phyloP scores from a whole-genome alignment of 2,329 filamentous ascomycete genomes.

The Rhynchosporium secalis region DNA sequence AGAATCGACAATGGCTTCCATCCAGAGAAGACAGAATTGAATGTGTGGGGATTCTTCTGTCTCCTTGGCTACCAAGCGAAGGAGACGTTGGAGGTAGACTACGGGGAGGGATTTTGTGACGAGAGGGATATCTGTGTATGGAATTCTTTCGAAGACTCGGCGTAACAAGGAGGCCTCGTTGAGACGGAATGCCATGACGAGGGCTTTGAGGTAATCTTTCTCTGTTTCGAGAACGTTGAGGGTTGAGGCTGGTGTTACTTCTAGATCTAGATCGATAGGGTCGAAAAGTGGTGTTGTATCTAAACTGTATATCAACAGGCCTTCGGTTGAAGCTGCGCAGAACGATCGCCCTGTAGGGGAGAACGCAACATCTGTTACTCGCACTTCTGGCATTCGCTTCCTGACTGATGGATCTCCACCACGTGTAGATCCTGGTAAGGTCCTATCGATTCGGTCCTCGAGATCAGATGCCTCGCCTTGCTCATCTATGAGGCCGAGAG shows the following conservation, averaged over 20 bases:
- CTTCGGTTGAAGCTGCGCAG: slow-evolving; percentile 93
- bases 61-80: slow-evolving; percentile 85
- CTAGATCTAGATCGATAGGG: slow-evolving; percentile 92
- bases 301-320: slow-evolving; percentile 87
- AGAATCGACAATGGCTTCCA: slow-evolving; percentile 76
- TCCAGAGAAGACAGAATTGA: slow-evolving; percentile 93
- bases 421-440: slow-evolving; percentile 81
- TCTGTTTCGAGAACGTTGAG: slow-evolving; percentile 66
- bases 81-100: slow-evolving; percentile 81
- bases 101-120: slow-evolving; percentile 77
- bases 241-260: slow-evolving; percentile 85
- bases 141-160: slow-evolving; percentile 81
- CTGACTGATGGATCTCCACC: slow-evolving; percentile 79
- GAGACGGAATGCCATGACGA: slow-evolving; percentile 96
- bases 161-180: slow-evolving; percentile 82
- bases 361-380: slow-evolving; percentile 82
- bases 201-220: slow-evolving; percentile 82
- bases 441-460: slow-evolving; percentile 77
- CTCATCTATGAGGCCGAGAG: slow-evolving; percentile 80
- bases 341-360: slow-evolving; percentile 87
- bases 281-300: slow-evolving; percentile 86
- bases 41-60: slow-evolving; percentile 90
- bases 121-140: slow-evolving; percentile 70
- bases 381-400: slow-evolving; percentile 75
- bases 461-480: slow-evolving; percentile 85